Conservation (phyloP, 2,329 filamentous ascomycete species). For the Scedosporium apiospermum region DNA sequence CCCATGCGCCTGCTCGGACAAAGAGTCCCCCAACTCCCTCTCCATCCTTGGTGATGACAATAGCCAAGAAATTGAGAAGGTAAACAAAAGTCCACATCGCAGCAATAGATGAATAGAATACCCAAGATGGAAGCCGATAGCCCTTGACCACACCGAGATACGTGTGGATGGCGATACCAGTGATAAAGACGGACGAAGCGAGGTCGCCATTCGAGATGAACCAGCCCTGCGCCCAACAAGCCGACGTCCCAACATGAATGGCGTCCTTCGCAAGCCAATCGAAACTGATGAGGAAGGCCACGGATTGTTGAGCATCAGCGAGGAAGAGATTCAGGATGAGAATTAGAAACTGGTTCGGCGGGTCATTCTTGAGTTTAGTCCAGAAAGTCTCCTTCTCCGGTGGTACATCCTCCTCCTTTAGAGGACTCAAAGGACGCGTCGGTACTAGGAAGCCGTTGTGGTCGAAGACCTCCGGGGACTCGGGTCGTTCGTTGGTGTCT, state of each 20-base stretch:
- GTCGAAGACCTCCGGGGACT: slow-evolving; percentile 27
- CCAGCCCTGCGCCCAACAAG: slow-evolving; percentile 58
- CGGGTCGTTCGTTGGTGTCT: slow-evolving; percentile 11
- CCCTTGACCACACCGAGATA: slow-evolving; percentile 52
- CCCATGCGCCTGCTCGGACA: slow-evolving; percentile 56
- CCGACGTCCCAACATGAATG: slow-evolving; percentile 40
- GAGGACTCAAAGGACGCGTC: neutral
- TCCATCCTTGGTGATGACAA: slow-evolving; percentile 33
- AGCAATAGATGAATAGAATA: slow-evolving; percentile 39
- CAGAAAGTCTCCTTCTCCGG: slow-evolving; percentile 11
- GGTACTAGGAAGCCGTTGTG: slow-evolving; percentile 16
- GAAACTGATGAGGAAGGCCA: slow-evolving; percentile 54
- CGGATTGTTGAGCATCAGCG: slow-evolving; percentile 57
- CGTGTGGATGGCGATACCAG: slow-evolving; percentile 56
- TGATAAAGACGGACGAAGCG: slow-evolving; percentile 57
- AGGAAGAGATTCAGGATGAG: slow-evolving; percentile 61
- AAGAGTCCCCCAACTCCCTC: slow-evolving; percentile 38
- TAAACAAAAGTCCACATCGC: slow-evolving; percentile 51
- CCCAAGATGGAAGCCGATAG: slow-evolving; percentile 37
- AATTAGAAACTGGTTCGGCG: slow-evolving; percentile 57
- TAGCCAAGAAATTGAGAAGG: slow-evolving; percentile 42
- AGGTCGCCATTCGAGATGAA: slow-evolving; percentile 59
- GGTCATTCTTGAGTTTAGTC: slow-evolving; percentile 19
- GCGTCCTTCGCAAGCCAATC: slow-evolving; percentile 45
- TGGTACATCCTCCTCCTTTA: neutral